Evolutionary conservation across 2,329 filamentous ascomycete genomes (phyloP).

Genomic region (Teratosphaeria nubilosa): DNA sequence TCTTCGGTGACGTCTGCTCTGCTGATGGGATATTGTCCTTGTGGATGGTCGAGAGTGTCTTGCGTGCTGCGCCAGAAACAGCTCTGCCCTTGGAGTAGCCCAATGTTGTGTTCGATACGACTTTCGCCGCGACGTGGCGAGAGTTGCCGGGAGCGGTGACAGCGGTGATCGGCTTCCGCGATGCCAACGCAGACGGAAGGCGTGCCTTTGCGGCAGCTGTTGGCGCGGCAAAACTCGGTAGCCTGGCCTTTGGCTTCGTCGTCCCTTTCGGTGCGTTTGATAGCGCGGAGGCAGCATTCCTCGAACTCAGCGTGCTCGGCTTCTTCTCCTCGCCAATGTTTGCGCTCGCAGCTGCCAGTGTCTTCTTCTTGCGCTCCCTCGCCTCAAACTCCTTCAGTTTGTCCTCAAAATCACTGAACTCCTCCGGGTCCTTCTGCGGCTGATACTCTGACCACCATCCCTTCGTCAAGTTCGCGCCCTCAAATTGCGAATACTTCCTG

Average conservation of each 20-base stretch:
- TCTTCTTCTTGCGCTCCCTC: conserved; percentile 17
- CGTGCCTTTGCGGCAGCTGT: conserved; percentile 32
- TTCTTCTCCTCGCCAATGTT: conserved; percentile 5
- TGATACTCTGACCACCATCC: conserved; percentile 42
- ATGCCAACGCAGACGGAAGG: conserved; percentile 16
- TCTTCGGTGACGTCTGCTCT: background rate
- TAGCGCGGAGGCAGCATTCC: conserved; percentile 37
- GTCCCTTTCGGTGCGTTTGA: conserved; percentile 12
- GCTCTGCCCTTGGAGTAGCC: conserved; percentile 72
- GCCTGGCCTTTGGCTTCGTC: conserved; percentile 25
- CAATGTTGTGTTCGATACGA: conserved; percentile 68
- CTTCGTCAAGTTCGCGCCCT: conserved; percentile 42
- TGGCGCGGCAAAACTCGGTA: conserved; percentile 30
- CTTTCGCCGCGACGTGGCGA: conserved; percentile 52
- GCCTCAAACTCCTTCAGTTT: conserved; percentile 26
- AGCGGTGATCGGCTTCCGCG: conserved; percentile 27
- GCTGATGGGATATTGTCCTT: background rate
- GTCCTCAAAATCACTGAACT: conserved; percentile 57
- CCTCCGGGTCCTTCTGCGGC: conserved; percentile 43
- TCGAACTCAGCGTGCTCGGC: conserved; percentile 46
- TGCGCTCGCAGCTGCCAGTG: background rate
- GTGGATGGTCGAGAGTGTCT: conserved; percentile 15
- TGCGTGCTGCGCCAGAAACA: conserved; percentile 32
- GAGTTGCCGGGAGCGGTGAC: conserved; percentile 22
- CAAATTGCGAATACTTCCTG: conserved; percentile 29